phyloP scores from a whole-genome alignment of 2,329 filamentous ascomycete genomes.

The Clonostachys solani region DNA sequence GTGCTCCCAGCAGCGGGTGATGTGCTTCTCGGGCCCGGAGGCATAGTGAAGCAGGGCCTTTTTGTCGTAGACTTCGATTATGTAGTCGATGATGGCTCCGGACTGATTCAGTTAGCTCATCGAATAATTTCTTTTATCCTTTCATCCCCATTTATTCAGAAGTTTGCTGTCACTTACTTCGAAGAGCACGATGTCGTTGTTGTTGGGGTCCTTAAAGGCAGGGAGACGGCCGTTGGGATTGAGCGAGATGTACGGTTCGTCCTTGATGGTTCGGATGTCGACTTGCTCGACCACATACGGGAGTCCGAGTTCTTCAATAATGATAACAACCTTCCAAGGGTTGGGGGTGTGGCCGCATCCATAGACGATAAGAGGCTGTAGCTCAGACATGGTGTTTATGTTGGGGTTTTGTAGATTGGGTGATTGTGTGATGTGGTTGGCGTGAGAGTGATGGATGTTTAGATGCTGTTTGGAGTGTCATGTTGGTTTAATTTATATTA shows the following conservation, averaged over 20 bases:
- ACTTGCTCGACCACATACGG: conserved; percentile 12
- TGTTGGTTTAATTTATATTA: no score
- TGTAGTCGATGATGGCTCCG: conserved; percentile 17
- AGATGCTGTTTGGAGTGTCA: no score
- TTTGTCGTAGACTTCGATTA: conserved; percentile 17
- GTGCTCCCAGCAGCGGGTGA: neutral
- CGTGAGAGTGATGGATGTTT: no score
- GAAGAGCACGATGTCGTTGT: conserved; percentile 18
- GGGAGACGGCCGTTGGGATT: conserved; percentile 28
- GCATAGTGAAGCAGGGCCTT: conserved; percentile 5
- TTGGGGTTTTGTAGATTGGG: no score
- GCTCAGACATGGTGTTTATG: no score
- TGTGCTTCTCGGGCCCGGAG: neutral
- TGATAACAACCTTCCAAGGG: conserved; percentile 10
- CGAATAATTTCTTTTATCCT: neutral
- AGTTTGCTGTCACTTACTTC: conserved; percentile 5
- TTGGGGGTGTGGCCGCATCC: neutral
- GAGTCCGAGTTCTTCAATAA: conserved; percentile 15
- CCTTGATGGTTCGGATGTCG: conserved; percentile 13
- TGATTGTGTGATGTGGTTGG: no score
- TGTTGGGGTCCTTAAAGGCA: conserved; percentile 25
- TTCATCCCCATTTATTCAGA: neutral
- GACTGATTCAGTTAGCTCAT: conserved; percentile 5
- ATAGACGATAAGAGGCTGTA: no score
- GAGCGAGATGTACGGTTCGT: conserved; percentile 12